Percentiles rank a stretch among this genome's conserved stretches.
phyloP scores from a whole-genome alignment of 2,329 filamentous ascomycete genomes.

The Sclerotinia spermophila region DNA sequence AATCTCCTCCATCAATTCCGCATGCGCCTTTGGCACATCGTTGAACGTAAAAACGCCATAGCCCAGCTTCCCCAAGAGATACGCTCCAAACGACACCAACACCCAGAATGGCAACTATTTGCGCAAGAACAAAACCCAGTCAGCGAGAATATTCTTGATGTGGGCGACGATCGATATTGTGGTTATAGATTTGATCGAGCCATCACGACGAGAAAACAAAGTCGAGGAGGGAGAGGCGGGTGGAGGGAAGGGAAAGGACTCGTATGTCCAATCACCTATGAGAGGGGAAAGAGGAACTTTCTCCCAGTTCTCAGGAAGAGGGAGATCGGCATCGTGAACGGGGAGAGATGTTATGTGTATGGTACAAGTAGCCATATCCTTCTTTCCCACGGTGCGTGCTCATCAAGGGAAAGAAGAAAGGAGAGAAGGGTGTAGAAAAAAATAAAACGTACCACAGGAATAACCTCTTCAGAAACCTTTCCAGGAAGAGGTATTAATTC shows the following conservation, averaged over 20 bases:
- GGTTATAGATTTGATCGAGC: conserved; percentile 9
- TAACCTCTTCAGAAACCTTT: conserved; percentile 75
- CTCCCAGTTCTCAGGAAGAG: conserved; percentile 10
- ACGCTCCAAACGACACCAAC: conserved; percentile 85
- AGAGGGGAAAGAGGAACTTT: background rate
- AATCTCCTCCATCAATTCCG: conserved; percentile 84
- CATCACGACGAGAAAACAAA: conserved; percentile 14
- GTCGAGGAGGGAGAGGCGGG: conserved; percentile 8
- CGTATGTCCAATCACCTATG: conserved; percentile 9
- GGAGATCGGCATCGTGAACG: background rate
- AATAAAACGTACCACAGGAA: conserved; percentile 71
- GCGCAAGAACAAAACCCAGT: conserved; percentile 15
- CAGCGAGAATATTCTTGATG: conserved; percentile 15
- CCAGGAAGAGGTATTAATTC: conserved; percentile 76
- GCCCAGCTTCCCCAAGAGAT: conserved; percentile 87
- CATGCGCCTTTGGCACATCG: conserved; percentile 86
- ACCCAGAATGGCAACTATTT: conserved; percentile 86
- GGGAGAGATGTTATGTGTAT: conserved; percentile 2
- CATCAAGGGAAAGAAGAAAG: background rate
- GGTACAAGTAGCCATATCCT: conserved; percentile 13
- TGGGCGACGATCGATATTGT: conserved; percentile 16
- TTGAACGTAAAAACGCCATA: conserved; percentile 95
- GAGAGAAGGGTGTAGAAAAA: background rate
- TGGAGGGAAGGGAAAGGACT: conserved; percentile 19
- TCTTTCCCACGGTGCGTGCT: conserved; percentile 9